Evolutionary conservation across 345 rosid species (phyloP).

Genomic region (Sonneratia alba): DNA sequence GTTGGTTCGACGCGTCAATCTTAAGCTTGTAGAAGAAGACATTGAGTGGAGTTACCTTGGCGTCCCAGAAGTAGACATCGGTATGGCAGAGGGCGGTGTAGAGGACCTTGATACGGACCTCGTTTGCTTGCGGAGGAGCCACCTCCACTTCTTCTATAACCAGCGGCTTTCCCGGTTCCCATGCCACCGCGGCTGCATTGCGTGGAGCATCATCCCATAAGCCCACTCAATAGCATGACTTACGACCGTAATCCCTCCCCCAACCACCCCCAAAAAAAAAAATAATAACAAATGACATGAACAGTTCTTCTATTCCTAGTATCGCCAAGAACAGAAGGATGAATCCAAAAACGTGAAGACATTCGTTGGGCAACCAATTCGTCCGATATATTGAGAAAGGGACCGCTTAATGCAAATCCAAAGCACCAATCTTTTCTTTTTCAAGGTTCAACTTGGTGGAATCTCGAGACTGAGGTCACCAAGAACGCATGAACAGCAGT

Average conservation of each 20-base stretch:
- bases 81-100: conserved; percentile 36
- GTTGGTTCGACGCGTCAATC: too few relatives aligned
- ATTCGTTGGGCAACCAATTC: too few relatives aligned
- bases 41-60: conserved; percentile 19
- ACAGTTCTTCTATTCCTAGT: neutral
- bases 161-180: conserved; percentile 54
- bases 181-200: conserved; percentile 37
- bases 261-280: neutral
- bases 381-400: too few relatives aligned
- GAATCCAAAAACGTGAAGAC: neutral
- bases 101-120: conserved; percentile 33
- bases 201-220: neutral
- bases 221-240: neutral
- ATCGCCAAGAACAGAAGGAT: neutral
- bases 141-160: conserved; percentile 43
- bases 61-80: conserved; percentile 49
- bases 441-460: neutral
- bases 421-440: too few relatives aligned
- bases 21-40: neutral
- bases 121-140: conserved; percentile 39
- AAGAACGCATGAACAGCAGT: neutral
- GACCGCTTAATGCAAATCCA: too few relatives aligned
- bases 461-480: neutral
- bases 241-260: neutral
- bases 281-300: neutral